Evolutionary conservation across 305 asterid species (phyloP), one percentile per base, ranked within the genome.

Genomic region (Salvia sclarea): DNA sequence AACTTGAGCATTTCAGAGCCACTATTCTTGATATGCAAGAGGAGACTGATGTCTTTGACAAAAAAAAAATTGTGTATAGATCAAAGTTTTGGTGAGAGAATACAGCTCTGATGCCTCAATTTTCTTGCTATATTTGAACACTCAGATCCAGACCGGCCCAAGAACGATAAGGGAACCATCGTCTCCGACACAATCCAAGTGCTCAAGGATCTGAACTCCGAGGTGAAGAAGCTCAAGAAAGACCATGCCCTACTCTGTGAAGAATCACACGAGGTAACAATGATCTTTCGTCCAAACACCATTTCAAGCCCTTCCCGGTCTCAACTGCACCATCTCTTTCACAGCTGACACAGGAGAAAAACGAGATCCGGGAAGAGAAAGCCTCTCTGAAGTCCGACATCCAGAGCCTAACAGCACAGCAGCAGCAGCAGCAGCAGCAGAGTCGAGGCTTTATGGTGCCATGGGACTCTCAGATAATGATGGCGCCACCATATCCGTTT

Each of bases 121-220:
- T 14, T 21, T 53, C 14, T 40, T 40, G 16, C 16, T 58, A 10
- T 14, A 8, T 47, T 33, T 69, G 67, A 33, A 20, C n/a, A 33
- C 59, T 13, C 68, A 69, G 74, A 69, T 69, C 60, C 60, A 0
- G 73, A 33, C 7, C 18, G 73, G 5, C 66, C 66, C 1, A 69
- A 61, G 53, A 31, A 49, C 4, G 74, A 59, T 40, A 69, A 68
- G 67, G 74, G 43, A 7, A 33, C 68, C 53, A 33, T 58, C 10
- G 41, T 69, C 16, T n/a, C 61, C 18, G 67, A 69, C 49, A 43
- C 74, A 59, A 69, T 69, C 53, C 74, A 69, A 69, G 74, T 44
- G 61, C 43, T 69, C 8, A 47, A 59, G 61, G 74, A 69, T 47
- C 49, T 69, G 44, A 60, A 50, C 0, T 59, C 61, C 1, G 61